Conservation (phyloP, 2,329 filamentous ascomycete species). For the Lasiodiplodia sp. region DNA sequence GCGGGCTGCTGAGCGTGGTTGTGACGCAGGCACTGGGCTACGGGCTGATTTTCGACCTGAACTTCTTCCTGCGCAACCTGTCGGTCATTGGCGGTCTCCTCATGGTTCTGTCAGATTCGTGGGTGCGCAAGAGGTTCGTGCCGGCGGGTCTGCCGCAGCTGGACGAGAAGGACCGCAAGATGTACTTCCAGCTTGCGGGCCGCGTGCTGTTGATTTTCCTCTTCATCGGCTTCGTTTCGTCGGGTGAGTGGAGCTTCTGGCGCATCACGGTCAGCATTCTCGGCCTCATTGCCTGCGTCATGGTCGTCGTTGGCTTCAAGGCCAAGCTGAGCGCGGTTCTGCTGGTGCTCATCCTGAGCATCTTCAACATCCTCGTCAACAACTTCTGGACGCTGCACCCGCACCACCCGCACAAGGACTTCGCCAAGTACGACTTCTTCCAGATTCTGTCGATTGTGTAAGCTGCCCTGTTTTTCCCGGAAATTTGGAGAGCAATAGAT, state of each 20-base stretch:
- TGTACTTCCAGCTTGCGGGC: constrained; percentile 99
- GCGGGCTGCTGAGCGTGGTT: constrained; percentile 88
- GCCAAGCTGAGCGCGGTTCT: constrained; percentile 98
- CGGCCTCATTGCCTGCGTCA: constrained; percentile 90
- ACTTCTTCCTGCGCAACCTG: constrained; percentile 99
- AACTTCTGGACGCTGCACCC: constrained; percentile 99
- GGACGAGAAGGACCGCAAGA: constrained; percentile 99
- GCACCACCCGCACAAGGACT: constrained; percentile 99
- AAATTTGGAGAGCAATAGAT: constrained; percentile 12
- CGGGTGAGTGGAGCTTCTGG: constrained; percentile 90
- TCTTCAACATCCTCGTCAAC: constrained; percentile 98
- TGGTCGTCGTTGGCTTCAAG: constrained; percentile 99
- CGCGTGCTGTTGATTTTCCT: constrained; percentile 96
- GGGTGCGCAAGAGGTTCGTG: constrained; percentile 96
- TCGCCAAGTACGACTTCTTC: constrained; percentile 99
- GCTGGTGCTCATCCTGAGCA: constrained; percentile 90
- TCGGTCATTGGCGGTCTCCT: constrained; percentile 96
- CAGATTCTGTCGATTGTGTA: constrained; percentile 98
- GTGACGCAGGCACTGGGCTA: constrained; percentile 94
- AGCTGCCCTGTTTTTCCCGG: constrained; percentile 42
- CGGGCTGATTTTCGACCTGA: constrained; percentile 97
- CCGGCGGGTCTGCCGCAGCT: constrained; percentile 92
- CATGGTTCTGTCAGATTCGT: constrained; percentile 98
- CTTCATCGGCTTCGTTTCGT: constrained; percentile 95
- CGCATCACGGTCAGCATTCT: constrained; percentile 83